phyloP scores from a whole-genome alignment of 1,284 basidiomycete genomes.

The Quambalaria eucalypti region DNA sequence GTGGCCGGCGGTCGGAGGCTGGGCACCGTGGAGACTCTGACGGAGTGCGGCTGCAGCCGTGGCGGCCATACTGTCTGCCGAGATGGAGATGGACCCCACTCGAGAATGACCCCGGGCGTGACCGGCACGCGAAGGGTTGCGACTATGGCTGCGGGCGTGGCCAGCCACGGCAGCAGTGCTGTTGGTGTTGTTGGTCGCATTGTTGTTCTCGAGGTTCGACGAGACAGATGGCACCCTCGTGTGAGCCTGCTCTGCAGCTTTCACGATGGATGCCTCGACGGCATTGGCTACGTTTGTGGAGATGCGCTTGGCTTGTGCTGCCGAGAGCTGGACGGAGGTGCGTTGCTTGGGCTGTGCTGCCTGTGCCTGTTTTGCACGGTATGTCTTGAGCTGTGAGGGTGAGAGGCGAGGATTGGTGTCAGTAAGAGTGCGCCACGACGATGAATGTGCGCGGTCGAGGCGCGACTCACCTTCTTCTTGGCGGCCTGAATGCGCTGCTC shows the following conservation, averaged over 20 bases:
- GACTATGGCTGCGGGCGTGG: constrained; percentile 7
- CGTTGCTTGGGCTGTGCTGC: constrained; percentile 12
- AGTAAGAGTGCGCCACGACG: not conserved
- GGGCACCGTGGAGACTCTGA: not conserved
- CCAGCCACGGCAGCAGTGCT: not conserved
- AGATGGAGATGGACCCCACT: constrained; percentile 29
- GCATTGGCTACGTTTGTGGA: constrained; percentile 6
- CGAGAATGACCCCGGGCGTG: constrained; percentile 32
- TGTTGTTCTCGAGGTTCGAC: too few relatives aligned
- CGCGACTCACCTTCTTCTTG: constrained; percentile 28
- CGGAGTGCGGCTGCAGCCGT: not conserved
- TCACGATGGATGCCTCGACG: constrained; percentile 1
- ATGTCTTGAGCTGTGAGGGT: constrained; percentile 27
- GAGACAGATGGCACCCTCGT: too few relatives aligned
- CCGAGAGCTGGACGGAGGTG: constrained; percentile 11
- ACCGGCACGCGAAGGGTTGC: constrained; percentile 17
- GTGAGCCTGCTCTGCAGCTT: not conserved
- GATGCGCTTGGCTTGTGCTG: constrained; percentile 13
- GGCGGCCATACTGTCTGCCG: constrained; percentile 4
- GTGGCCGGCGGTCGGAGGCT: not conserved
- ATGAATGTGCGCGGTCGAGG: too few relatives aligned
- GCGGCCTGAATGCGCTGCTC: constrained; percentile 33
- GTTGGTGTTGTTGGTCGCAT: not conserved
- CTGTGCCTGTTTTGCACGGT: constrained; percentile 35
- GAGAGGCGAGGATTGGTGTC: not conserved